Base-by-base conservation (phyloP, 306 rosid species). In the Prunus fruticosa region DNA sequence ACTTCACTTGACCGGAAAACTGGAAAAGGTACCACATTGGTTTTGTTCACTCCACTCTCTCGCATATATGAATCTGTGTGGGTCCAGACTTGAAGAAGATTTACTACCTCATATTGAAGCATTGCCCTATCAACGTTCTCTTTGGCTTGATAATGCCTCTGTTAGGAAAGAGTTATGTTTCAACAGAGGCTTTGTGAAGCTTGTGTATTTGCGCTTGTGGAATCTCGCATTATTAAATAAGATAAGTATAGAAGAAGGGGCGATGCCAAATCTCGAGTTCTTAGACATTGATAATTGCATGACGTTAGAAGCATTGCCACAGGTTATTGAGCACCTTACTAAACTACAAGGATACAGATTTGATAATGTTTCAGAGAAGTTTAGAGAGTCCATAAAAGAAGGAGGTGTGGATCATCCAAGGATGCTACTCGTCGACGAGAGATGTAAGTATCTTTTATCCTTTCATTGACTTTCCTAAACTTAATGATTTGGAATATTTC, bases 311-410 rank as follows among this genome's bases (percentile, higher is more conserved):
- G 22, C 18, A 50, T 15, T 78, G 27, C 82, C 76, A 15, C 20
- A 14, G 0, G 76, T 77, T 23, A 30, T 62, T 63, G 82, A 78
- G 23, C 27, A 71, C 45, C 76, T 56, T 20, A 10, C 53, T 3
- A 16, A 18, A 19, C 63, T 69, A 4, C 28, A 15, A 22, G 1
- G 8, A 15, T 4, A 19, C 18, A 1, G 3, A 3, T 71, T 71
- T 12, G 25, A 5, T 14, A 3, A 15, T n/a, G 57, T 32, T 28
- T 25, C 50, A 10, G 2, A 27, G 30, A 8, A 52, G n/a, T 16
- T 54, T 18, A 20, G 11, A 13, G 66, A 54, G 20, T 20, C 20
- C 20, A 20, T 72, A 51, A 9, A 16, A 0, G 38, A 5, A 34
- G 41, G 41, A 34, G 41, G 41, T 34, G 8, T 34, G 41, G 41